These are phyloP conservation scores for Conticribra guillardii DNA, from an alignment of 108 stramenopile genomes.

Conservation along the genomic window DNA sequence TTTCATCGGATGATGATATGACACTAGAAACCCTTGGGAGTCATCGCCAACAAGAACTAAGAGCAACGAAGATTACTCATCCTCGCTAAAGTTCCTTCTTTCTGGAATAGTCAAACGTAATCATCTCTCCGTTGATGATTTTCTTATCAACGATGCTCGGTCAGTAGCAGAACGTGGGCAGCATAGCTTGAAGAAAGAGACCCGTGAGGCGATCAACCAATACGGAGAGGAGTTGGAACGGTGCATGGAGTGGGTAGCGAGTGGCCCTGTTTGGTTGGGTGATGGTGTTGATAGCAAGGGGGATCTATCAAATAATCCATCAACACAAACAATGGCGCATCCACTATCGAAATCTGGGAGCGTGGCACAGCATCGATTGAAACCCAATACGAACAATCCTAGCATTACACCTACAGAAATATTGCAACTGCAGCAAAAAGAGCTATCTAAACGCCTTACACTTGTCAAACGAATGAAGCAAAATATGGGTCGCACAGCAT, in stretches of 20 bases:
- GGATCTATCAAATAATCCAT: no score
- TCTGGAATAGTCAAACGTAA: slow-evolving; percentile 89
- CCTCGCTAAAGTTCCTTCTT: slow-evolving; percentile 71
- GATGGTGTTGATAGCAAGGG: background rate
- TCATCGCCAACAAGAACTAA: background rate
- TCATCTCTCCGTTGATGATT: slow-evolving; percentile 86
- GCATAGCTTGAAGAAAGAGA: slow-evolving; percentile 59
- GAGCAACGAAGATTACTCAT: slow-evolving; percentile 35
- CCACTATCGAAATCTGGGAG: no score
- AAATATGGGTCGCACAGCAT: slow-evolving; percentile 88
- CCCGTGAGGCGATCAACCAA: slow-evolving; percentile 64
- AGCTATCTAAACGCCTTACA: slow-evolving; percentile 66
- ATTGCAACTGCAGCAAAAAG: slow-evolving; percentile 43
- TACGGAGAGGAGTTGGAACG: slow-evolving; percentile 79
- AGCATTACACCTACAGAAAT: slow-evolving; percentile 13
- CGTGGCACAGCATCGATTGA: no score
- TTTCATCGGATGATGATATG: slow-evolving; percentile 62
- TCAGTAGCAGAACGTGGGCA: slow-evolving; percentile 75
- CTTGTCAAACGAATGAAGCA: slow-evolving; percentile 85
- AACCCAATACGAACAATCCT: background rate
- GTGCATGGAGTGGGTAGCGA: slow-evolving; percentile 74
- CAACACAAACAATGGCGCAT: no score
- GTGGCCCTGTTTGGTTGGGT: slow-evolving; percentile 31
- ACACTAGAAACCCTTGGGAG: slow-evolving; percentile 14
- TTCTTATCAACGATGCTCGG: slow-evolving; percentile 71